Conservation (phyloP, 2,329 filamentous ascomycete genomes). For the Cladophialophora chaetospira region DNA sequence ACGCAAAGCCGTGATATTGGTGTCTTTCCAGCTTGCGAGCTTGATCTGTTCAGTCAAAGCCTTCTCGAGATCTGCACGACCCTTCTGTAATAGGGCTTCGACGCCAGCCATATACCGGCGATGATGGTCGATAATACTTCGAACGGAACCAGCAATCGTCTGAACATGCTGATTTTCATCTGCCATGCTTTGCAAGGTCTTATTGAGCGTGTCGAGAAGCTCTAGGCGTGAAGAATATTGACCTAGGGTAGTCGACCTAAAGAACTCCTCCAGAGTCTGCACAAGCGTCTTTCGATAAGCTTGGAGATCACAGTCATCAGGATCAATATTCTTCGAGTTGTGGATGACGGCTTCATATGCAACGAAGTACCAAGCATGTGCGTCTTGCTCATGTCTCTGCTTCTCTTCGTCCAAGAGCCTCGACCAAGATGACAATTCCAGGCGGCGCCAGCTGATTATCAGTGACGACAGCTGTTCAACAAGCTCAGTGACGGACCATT, state of each 20-base stretch:
- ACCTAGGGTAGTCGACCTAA: slow-evolving; percentile 75
- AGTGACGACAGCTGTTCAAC: slow-evolving; percentile 78
- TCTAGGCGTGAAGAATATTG: slow-evolving; percentile 74
- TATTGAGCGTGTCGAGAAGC: slow-evolving; percentile 64
- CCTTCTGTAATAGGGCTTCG: slow-evolving; percentile 64
- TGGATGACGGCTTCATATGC: slow-evolving; percentile 88
- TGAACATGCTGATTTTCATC: slow-evolving; percentile 61
- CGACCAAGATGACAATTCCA: slow-evolving; percentile 91
- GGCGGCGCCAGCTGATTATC: slow-evolving; percentile 83
- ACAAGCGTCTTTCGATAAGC: slow-evolving; percentile 61
- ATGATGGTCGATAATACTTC: slow-evolving; percentile 78
- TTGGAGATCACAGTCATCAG: slow-evolving; percentile 60
- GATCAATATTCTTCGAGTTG: slow-evolving; percentile 67
- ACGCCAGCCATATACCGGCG: slow-evolving; percentile 69
- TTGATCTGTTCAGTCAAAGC: slow-evolving; percentile 91
- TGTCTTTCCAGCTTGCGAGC: slow-evolving; percentile 96
- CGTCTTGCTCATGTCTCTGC: slow-evolving; percentile 72
- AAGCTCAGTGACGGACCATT: slow-evolving; percentile 68
- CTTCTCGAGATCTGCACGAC: slow-evolving; percentile 78
- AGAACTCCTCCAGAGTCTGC: slow-evolving; percentile 76
- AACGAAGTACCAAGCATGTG: slow-evolving; percentile 93
- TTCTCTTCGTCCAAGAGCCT: slow-evolving; percentile 83
- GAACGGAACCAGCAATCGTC: slow-evolving; percentile 64
- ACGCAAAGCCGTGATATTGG: slow-evolving; percentile 83
- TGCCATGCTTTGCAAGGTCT: slow-evolving; percentile 65